Percentiles rank a stretch among this genome's conserved stretches.
These are phyloP conservation scores for Nemania abortiva DNA, from an alignment of 2,329 filamentous ascomycete genomes.

Conservation along the genomic window DNA sequence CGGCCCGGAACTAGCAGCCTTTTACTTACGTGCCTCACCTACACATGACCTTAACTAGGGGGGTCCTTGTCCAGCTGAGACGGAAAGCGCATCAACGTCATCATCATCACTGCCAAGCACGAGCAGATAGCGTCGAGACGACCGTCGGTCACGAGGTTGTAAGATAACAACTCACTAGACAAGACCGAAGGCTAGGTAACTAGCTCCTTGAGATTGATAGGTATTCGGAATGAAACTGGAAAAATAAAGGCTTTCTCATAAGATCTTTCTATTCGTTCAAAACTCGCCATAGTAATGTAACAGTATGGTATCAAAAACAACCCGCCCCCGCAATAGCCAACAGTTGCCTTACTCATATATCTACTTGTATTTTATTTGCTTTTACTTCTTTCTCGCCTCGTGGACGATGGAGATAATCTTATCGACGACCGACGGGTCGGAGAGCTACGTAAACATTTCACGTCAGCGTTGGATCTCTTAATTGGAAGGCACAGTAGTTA, in stretches of 20 bases:
- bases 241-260: neutral
- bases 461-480: constrained; percentile 16
- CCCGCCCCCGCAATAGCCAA: constrained; percentile 23
- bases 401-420: constrained; percentile 90
- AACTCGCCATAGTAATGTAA: constrained; percentile 31
- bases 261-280: constrained; percentile 29
- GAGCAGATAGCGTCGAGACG: neutral
- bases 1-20: neutral
- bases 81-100: neutral
- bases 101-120: constrained; percentile 3
- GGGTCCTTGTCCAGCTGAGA: constrained; percentile 14
- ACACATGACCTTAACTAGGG: neutral
- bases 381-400: constrained; percentile 66
- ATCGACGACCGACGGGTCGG: constrained; percentile 88
- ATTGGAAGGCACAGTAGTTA: neutral
- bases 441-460: constrained; percentile 69
- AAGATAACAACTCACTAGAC: too few species aligned
- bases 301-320: constrained; percentile 42
- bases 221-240: too few species aligned
- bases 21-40: neutral
- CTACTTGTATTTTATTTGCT: constrained; percentile 26
- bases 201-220: too few species aligned
- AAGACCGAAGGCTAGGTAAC: too few species aligned
- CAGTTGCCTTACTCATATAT: constrained; percentile 33
- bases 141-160: neutral